A percentile compares a stretch with the other conserved stretches of the same genome.
These are phyloP conservation scores for Acanthamoeba sp. DNA, from an alignment of 208 protist genomes.

Conservation along the genomic window DNA sequence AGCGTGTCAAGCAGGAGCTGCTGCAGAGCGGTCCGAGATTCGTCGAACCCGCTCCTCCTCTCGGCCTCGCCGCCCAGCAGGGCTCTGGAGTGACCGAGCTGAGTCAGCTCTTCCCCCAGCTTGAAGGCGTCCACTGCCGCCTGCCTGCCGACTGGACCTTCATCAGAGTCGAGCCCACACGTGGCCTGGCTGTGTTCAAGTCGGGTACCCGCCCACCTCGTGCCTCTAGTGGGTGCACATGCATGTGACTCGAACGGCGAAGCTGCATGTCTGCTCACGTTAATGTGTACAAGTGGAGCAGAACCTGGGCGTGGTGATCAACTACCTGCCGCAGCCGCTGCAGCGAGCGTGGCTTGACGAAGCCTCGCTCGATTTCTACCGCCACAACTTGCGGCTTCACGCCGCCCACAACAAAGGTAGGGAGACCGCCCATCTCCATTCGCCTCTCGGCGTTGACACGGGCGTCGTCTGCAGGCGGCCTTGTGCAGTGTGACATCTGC, in stretches of 20 bases:
- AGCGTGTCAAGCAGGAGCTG: neutral
- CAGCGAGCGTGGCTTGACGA: constrained; percentile 1
- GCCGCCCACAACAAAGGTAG: constrained; percentile 2
- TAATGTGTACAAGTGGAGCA: neutral
- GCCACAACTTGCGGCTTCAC: constrained; percentile 3
- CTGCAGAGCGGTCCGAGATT: neutral
- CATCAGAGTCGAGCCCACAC: neutral
- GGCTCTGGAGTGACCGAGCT: neutral
- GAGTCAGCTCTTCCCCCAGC: neutral
- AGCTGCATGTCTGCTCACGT: no score
- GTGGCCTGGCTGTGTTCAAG: neutral
- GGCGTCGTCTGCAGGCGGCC: neutral
- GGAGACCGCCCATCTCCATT: neutral
- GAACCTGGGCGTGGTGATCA: neutral
- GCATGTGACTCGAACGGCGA: no score
- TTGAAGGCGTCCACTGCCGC: neutral
- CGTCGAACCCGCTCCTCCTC: neutral
- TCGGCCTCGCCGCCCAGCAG: neutral
- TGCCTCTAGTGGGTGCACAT: neutral
- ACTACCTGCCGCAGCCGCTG: neutral
- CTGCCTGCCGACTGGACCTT: neutral
- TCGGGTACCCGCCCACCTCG: neutral
- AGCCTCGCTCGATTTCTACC: neutral
- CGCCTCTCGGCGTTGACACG: no score
- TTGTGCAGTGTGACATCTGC: neutral